A percentile compares a stretch with the other conserved stretches of the same genome.
phyloP scores from a whole-genome alignment of 2,329 filamentous ascomycete species.

The Ophiostoma piceae region DNA sequence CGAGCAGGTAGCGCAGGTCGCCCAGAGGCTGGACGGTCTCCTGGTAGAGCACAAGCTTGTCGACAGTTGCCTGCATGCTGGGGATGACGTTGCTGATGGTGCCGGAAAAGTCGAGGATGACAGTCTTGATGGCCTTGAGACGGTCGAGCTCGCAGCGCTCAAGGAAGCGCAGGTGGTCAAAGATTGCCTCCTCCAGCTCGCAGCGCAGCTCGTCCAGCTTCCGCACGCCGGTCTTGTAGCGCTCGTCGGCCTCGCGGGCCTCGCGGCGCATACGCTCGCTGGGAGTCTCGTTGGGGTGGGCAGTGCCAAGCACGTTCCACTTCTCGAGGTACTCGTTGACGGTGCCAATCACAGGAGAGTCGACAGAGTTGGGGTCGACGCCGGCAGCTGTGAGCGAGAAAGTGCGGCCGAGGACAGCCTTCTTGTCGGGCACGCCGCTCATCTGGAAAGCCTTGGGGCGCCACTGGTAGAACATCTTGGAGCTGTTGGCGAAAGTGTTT shows the following conservation, averaged over 20 bases:
- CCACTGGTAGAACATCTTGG: slow-evolving; percentile 97
- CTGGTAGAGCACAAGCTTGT: slow-evolving; percentile 98
- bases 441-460: slow-evolving; percentile 84
- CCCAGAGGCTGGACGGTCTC: slow-evolving; percentile 93
- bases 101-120: slow-evolving; percentile 94
- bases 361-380: slow-evolving; percentile 47
- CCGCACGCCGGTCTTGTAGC: slow-evolving; percentile 80
- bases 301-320: slow-evolving; percentile 90
- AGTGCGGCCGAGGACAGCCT: slow-evolving; percentile 64
- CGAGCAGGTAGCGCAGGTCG: slow-evolving; percentile 86
- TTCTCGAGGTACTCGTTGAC: slow-evolving; percentile 84
- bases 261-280: slow-evolving; percentile 81
- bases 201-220: slow-evolving; percentile 88
- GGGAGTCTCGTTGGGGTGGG: slow-evolving; percentile 88
- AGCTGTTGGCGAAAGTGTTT: slow-evolving; percentile 94
- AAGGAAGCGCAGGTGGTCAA: slow-evolving; percentile 88
- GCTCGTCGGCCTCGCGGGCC: slow-evolving; percentile 83
- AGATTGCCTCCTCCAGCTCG: slow-evolving; percentile 91
- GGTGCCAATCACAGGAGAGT: slow-evolving; percentile 75
- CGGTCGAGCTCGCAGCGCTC: slow-evolving; percentile 95
- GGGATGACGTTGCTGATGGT: slow-evolving; percentile 98
- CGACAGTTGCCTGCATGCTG: slow-evolving; percentile 87
- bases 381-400: slow-evolving; percentile 59
- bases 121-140: slow-evolving; percentile 95
- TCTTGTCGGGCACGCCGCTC: slow-evolving; percentile 84